phyloP scores from a whole-genome alignment of 2,329 filamentous ascomycete species.

The Neonectria magnoliae region DNA sequence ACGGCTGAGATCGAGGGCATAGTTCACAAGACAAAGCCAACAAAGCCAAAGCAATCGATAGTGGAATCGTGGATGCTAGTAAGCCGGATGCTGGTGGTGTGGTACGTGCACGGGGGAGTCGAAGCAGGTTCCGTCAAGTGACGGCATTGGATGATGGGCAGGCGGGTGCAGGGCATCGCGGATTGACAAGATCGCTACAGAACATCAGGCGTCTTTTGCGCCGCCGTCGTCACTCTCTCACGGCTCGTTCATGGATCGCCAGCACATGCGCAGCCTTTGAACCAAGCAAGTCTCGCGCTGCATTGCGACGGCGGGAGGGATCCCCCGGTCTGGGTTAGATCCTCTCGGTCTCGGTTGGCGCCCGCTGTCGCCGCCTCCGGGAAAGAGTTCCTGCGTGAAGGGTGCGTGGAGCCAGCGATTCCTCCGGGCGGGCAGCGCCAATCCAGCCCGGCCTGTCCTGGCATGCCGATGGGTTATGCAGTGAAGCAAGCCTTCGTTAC shows the following conservation, averaged over 20 bases:
- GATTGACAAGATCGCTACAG: conserved; percentile 21
- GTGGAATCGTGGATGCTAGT: background rate
- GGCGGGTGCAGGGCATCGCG: conserved; percentile 5
- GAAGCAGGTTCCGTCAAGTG: conserved; percentile 14
- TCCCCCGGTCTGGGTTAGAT: conserved; percentile 4
- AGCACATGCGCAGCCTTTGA: conserved; percentile 1
- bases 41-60: conserved; percentile 26
- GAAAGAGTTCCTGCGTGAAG: conserved; percentile 38
- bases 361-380: conserved; percentile 22
- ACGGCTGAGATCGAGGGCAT: conserved; percentile 33
- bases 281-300: conserved; percentile 9
- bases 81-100: conserved; percentile 10
- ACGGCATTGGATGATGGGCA: conserved; percentile 24
- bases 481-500: background rate
- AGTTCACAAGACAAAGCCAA: conserved; percentile 12
- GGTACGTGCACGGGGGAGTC: conserved; percentile 18
- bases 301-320: conserved; percentile 14
- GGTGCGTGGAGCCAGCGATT: conserved; percentile 35
- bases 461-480: conserved; percentile 3
- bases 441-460: conserved; percentile 11
- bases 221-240: conserved; percentile 22
- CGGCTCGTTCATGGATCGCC: background rate
- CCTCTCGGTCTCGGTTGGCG: conserved; percentile 18
- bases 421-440: conserved; percentile 20
- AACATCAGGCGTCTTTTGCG: conserved; percentile 22